Base-by-base conservation (phyloP, 441 rosid species). In the Adansonia rubrostipa region DNA sequence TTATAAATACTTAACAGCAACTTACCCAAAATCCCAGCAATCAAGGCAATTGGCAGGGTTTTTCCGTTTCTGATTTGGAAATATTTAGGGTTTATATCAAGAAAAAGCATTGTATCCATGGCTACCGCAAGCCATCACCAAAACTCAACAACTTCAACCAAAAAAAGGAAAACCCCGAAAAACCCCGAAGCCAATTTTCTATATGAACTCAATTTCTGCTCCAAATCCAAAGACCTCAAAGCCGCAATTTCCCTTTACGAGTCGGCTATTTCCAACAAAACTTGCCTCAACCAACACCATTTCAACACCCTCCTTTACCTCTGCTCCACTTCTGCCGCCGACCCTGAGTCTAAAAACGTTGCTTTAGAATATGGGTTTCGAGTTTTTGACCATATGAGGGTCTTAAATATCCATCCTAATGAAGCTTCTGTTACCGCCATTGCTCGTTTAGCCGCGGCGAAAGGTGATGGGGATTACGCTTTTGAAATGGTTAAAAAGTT, bases 391-490 rank as follows among this genome's bases (percentile, higher is more conserved):
- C 84, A 80, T 71, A 86, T 93, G 96, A 76, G 85, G 57, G 65
- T 87, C 2, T 84, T 73, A 3, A 86, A 87, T 13, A 77, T 90
- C 40, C 80, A 62, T 63, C 94, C 93, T 58, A 93, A 82, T 63
- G 98, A 93, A 79, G 92, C 97, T 53, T 83, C 96, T 0, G 79
- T 93, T 47, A 92, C 97, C 9, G 75, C 95, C 3, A 81, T 87
- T 61, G 89, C 89, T 1, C 80, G 97, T 47, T 78, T 93, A 4
- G 92, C 96, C 33, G 91, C 90, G 5, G 91, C 96, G 0, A 92
- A 86, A 50, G 93, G 94, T 47, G 94, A 95, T 42, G 94, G 94
- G 0, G 89, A 87, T 73, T 85, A 79, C n/a, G 95, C 96, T 15
- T 93, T 95, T 74, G 83, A 75, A 66, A 74, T 92, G 82, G 92